Base-by-base conservation (phyloP, 2,329 filamentous ascomycete species). In the Cordyceps fumosorosea region DNA sequence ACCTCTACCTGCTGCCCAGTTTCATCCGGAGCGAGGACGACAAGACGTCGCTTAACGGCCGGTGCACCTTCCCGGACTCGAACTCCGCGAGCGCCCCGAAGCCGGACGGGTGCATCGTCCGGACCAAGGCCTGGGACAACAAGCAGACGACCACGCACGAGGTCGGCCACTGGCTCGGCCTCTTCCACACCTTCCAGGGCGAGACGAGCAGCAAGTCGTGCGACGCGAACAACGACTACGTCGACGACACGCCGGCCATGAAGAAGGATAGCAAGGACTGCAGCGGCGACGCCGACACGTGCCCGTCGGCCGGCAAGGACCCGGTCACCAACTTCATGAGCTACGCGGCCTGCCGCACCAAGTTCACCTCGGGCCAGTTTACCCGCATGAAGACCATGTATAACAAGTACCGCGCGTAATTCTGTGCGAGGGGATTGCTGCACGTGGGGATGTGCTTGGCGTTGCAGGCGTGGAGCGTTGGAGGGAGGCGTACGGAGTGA, bases 61-160 rank as follows among this genome's bases (percentile, higher is more conserved):
- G 78, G 69, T 79, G 77, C 72, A 76, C 76, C 69, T 79, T 78
- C 70, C 78, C 80, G 8, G 42, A 64, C 56, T 0, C 62, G 66
- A 1, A 65, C 62, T 1, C 44, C 66, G 0, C 64, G 63, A 1
- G 67, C 64, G 3, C 8, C 22, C 3, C 66, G 71, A 73, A 64
- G 64, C 0, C n/a, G n/a, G 76, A 78, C 50, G 76, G 76, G 24
- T 80, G 79, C 67, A 70, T 72, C 42, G 71, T 80, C 42, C 70
- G 72, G 22, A 67, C 67, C 7, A 54, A 58, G 2, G 73, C 77
- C 65, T 75, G 70, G 57, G 69, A 69, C 66, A 51, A 70, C 16
- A 70, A 70, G 4, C 67, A 68, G 52, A 72, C 70, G 24, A 66
- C 70, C 2, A 62, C 71, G 5, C 72, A 74, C 60, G 72, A 78